phyloP scores from a whole-genome alignment of 768 basidiomycete species.

The Artomyces pyxidatus region DNA sequence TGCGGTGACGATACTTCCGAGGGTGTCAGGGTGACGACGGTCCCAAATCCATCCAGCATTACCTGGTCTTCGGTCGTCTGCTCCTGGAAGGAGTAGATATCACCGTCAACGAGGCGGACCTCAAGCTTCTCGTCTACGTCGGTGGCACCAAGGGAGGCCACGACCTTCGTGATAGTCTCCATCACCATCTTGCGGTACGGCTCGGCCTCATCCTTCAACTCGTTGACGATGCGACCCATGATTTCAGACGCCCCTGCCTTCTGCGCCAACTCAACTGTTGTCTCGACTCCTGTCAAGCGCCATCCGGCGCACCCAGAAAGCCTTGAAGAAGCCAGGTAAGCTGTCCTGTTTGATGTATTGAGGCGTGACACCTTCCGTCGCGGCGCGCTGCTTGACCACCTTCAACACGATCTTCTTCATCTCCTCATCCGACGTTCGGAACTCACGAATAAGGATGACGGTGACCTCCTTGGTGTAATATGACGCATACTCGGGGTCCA shows the following conservation, averaged over 20 bases:
- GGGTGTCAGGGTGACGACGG: conserved; percentile 94
- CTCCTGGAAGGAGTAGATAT: conserved; percentile 98
- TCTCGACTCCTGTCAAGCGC: conserved; percentile 94
- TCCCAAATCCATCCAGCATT: conserved; percentile 97
- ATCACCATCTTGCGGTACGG: conserved; percentile 98
- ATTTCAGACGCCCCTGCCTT: conserved; percentile 95
- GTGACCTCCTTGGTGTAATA: conserved; percentile 98
- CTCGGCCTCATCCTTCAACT: conserved; percentile 82
- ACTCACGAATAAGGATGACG: conserved; percentile 92
- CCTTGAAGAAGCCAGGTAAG: conserved; percentile 95
- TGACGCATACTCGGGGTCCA: conserved; percentile 98
- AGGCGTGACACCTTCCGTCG: conserved; percentile 94
- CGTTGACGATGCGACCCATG: conserved; percentile 75
- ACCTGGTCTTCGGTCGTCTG: conserved; percentile 98
- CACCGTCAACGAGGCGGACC: conserved; percentile 88
- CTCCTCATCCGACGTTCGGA: conserved; percentile 97
- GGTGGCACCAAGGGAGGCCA: conserved; percentile 83
- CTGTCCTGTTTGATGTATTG: conserved; percentile 95
- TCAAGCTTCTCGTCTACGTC: conserved; percentile 95
- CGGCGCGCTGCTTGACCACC: conserved; percentile 96
- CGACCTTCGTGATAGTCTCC: conserved; percentile 97
- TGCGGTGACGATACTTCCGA: conserved; percentile 97
- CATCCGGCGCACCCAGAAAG: conserved; percentile 97
- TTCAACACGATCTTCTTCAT: conserved; percentile 99
- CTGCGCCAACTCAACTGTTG: conserved; percentile 93